A percentile compares a stretch with the other conserved stretches of the same genome.
phyloP scores from a whole-genome alignment of 208 protist genomes.

The Trypanosoma theileri region DNA sequence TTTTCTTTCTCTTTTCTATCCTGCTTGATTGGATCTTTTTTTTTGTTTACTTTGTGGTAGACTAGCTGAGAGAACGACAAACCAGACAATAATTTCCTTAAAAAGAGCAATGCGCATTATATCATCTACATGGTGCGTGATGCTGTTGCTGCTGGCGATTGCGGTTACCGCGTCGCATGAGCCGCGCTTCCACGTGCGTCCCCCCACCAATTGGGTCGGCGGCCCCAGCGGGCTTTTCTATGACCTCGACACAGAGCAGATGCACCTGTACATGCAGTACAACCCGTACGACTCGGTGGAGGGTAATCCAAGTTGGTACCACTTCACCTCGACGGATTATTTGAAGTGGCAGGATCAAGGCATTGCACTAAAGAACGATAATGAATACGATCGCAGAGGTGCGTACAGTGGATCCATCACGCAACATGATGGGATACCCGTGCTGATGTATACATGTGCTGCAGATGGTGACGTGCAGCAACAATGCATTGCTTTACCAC shows the following conservation, averaged over 20 bases:
- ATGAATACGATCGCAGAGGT: slow-evolving; percentile 49
- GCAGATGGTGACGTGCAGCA: slow-evolving; percentile 42
- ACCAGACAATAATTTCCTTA: too few species aligned
- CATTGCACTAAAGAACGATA: slow-evolving; percentile 39
- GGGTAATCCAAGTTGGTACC: slow-evolving; percentile 63
- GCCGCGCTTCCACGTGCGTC: slow-evolving; percentile 55
- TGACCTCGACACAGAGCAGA: slow-evolving; percentile 46
- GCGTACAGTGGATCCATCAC: slow-evolving; percentile 55
- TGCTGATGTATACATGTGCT: slow-evolving; percentile 50
- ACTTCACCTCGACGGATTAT: slow-evolving; percentile 60
- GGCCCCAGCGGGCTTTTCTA: slow-evolving; percentile 63
- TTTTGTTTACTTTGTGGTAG: too few species aligned
- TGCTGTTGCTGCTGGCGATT: not conserved
- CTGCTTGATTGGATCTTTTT: too few species aligned
- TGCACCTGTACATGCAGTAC: slow-evolving; percentile 71
- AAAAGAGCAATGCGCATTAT: too few species aligned
- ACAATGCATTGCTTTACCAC: slow-evolving; percentile 45
- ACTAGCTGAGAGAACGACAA: too few species aligned
- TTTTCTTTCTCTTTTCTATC: too few species aligned
- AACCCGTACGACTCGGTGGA: slow-evolving; percentile 55
- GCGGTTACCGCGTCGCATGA: slow-evolving; percentile 3
- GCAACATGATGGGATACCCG: slow-evolving; percentile 34
- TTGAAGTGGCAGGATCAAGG: slow-evolving; percentile 42
- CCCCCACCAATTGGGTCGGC: slow-evolving; percentile 55
- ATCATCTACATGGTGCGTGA: too few species aligned